Base-by-base conservation (phyloP, 257 asterid genomes). In the Fraxinus quadrangulata region DNA sequence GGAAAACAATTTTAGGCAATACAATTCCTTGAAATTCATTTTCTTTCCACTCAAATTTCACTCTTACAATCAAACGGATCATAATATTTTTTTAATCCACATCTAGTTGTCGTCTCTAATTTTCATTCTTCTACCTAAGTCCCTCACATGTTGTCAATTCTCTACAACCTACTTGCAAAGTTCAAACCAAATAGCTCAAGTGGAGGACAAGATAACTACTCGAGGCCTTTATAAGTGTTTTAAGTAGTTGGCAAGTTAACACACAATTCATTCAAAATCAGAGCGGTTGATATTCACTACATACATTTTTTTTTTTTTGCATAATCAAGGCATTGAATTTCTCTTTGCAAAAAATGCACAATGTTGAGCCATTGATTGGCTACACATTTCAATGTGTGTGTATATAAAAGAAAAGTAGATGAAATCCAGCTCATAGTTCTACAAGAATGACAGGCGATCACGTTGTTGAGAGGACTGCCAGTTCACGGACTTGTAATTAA, bases 391-490 rank as follows among this genome's bases (percentile, higher is more conserved):
- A 8, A 6, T 56, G 28, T 6, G 39, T 14, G 16, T 42, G 40
- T 45, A 16, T 30, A 17, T 17, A 16, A 54, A 73, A 34, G 0
- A 34, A 76, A 49, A 2, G 74, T 34, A 45, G 84, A 84, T 76
- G 78, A 83, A 83, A 84, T 81, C 81, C 92, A 88, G 90, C 92
- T 88, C 87, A 88, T 83, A 76, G 85, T 77, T 34, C 73, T 76
- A 67, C 74, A 80, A 78, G 85, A 79, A 45, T 77, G 86, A 86
- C 79, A 81, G 70, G 86, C 83, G 79, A 84, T 85, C 89, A 86
- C 86, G 88, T 47, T 47, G 49, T 42, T 42, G 49, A 42, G 49
- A 42, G 49, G 16, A 42, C 49, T 10, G 85, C 84, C 86, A 86
- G 80, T 79, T 88, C 90, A 88, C 88, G 83, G 88, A 72, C 83